phyloP scores from a whole-genome alignment of 768 basidiomycete genomes.

The Termitomyces sp. region DNA sequence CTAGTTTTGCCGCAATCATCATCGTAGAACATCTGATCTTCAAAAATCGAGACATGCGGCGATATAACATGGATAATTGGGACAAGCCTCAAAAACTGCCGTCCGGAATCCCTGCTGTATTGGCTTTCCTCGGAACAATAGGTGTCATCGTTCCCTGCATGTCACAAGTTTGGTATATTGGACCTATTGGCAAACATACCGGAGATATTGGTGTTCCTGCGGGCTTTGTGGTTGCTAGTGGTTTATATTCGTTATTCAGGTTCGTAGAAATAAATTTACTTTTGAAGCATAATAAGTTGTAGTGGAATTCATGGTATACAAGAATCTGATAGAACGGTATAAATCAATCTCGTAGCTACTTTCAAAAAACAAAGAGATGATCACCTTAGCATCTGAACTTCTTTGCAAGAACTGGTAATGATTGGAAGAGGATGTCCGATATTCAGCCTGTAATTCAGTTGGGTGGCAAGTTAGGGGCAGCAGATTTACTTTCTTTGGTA shows the following conservation, averaged over 20 bases:
- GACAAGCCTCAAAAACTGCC: conserved; percentile 53
- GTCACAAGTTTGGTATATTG: conserved; percentile 67
- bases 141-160: conserved; percentile 63
- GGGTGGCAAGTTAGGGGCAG: too few relatives aligned
- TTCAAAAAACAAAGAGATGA: too few relatives aligned
- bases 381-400: too few relatives aligned
- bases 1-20: conserved; percentile 56
- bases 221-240: conserved; percentile 44
- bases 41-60: conserved; percentile 41
- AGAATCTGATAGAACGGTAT: too few relatives aligned
- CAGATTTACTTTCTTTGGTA: too few relatives aligned
- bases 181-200: conserved; percentile 58
- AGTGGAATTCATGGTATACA: too few relatives aligned
- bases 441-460: too few relatives aligned
- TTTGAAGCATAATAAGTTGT: too few relatives aligned
- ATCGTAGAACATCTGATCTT: conserved; percentile 67
- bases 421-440: too few relatives aligned
- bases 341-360: too few relatives aligned
- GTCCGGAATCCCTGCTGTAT: conserved; percentile 57
- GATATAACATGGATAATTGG: conserved; percentile 54
- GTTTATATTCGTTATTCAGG: conserved; percentile 36
- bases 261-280: conserved; percentile 1
- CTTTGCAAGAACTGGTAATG: too few relatives aligned
- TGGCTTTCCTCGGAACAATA: conserved; percentile 47
- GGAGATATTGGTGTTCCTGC: conserved; percentile 75